These are phyloP conservation scores for Peniophora sp. DNA, from an alignment of 1,284 basidiomycete genomes.

Conservation along the genomic window DNA sequence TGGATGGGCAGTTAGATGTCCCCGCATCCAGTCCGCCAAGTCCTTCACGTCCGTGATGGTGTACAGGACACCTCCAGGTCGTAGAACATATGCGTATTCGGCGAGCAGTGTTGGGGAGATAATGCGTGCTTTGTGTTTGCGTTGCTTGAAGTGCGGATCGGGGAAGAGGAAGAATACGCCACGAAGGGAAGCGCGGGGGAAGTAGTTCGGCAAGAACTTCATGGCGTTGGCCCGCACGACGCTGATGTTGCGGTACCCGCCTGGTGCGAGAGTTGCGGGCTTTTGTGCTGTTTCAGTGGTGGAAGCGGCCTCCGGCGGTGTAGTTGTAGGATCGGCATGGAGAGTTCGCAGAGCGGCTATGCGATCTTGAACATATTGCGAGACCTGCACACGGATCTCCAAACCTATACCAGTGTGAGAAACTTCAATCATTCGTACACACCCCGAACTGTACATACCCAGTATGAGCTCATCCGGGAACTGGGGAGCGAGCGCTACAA, in stretches of 20 bases:
- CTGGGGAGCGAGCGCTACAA: slow-evolving; percentile 85
- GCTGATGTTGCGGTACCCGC: slow-evolving; percentile 85
- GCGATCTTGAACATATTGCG: slow-evolving; percentile 93
- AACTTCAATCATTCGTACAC: neutral
- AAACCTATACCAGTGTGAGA: slow-evolving; percentile 53
- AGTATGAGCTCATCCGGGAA: slow-evolving; percentile 93
- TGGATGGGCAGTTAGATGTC: slow-evolving; percentile 81
- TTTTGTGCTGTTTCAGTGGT: slow-evolving; percentile 11
- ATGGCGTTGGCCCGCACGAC: slow-evolving; percentile 95
- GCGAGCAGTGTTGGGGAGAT: slow-evolving; percentile 93
- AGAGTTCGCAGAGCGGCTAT: slow-evolving; percentile 77
- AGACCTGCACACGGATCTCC: slow-evolving; percentile 96
- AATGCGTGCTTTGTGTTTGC: slow-evolving; percentile 98
- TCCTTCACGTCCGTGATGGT: slow-evolving; percentile 97
- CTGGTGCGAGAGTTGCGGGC: slow-evolving; percentile 22
- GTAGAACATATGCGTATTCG: slow-evolving; percentile 89
- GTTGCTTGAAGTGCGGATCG: slow-evolving; percentile 96
- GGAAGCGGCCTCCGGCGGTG: slow-evolving; percentile 11
- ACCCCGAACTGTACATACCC: slow-evolving; percentile 39
- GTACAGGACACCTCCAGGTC: slow-evolving; percentile 90
- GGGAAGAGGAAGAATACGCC: slow-evolving; percentile 98
- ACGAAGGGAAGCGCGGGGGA: slow-evolving; percentile 82
- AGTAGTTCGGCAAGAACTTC: slow-evolving; percentile 99
- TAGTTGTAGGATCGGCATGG: slow-evolving; percentile 25
- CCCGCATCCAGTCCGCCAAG: slow-evolving; percentile 93